phyloP scores from a whole-genome alignment of 2,329 filamentous ascomycete genomes.

The Sporothrix luriei region DNA sequence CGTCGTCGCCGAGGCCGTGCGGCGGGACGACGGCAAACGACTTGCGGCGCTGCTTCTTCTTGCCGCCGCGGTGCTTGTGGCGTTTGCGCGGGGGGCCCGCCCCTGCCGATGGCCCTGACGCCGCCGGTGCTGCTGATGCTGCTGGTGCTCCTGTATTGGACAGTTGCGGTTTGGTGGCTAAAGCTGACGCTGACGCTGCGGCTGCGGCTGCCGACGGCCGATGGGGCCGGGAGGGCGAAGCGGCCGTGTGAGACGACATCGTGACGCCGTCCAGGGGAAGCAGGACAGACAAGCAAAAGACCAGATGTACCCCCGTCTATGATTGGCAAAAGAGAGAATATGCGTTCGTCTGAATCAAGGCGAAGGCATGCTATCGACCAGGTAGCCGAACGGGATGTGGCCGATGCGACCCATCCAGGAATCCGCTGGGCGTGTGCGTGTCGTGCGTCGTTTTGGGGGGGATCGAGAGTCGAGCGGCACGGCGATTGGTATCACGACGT shows the following conservation, averaged over 20 bases:
- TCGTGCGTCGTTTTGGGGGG: too few species aligned
- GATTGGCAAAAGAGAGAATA: background rate
- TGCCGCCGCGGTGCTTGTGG: constrained; percentile 74
- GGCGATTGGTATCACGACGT: background rate
- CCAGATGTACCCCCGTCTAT: background rate
- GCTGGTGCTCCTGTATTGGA: background rate
- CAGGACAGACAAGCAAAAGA: background rate
- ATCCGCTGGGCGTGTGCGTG: too few species aligned
- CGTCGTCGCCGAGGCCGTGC: constrained; percentile 23
- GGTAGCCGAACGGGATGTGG: constrained; percentile 22
- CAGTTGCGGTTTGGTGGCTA: background rate
- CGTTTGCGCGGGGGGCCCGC: constrained; percentile 54
- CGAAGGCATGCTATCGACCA: constrained; percentile 29
- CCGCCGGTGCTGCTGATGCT: too few species aligned
- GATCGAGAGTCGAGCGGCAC: too few species aligned
- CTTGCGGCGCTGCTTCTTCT: constrained; percentile 79
- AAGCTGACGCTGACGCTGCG: background rate
- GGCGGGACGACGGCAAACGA: constrained; percentile 66
- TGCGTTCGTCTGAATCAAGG: background rate
- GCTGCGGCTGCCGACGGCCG: background rate
- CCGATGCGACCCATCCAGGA: constrained; percentile 8
- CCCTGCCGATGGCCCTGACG: background rate
- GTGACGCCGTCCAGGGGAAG: background rate
- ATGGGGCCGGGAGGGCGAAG: constrained; percentile 12
- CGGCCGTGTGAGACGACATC: constrained; percentile 11